These are phyloP conservation scores for Helotiales sp. DNA, from an alignment of 2,329 filamentous ascomycete genomes.

Conservation along the genomic window DNA sequence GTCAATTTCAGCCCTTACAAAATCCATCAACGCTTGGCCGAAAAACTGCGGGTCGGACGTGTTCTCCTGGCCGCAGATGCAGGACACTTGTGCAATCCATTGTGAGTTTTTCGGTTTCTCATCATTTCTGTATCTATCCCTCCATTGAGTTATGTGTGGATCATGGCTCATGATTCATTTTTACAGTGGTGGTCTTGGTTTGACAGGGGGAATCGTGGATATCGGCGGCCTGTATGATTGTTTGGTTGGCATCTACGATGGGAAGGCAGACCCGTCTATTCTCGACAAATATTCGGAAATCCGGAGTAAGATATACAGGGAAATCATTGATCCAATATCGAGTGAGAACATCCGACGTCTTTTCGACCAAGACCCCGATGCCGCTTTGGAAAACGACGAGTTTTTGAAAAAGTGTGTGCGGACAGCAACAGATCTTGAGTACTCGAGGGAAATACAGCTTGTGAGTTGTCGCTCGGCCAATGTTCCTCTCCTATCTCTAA, in stretches of 20 bases:
- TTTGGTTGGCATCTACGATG: slow-evolving; percentile 48
- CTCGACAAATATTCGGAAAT: slow-evolving; percentile 48
- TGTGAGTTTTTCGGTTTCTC: slow-evolving; percentile 29
- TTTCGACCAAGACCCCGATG: slow-evolving; percentile 45
- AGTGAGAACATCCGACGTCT: slow-evolving; percentile 48
- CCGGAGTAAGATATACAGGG: slow-evolving; percentile 44
- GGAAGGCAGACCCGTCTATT: slow-evolving; percentile 44
- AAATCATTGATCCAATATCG: slow-evolving; percentile 47
- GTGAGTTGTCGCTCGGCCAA: background rate
- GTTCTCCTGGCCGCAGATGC: slow-evolving; percentile 55
- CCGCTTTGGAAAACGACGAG: slow-evolving; percentile 44
- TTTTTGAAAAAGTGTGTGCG: slow-evolving; percentile 43
- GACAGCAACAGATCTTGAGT: slow-evolving; percentile 8
- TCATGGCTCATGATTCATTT: too few species aligned
- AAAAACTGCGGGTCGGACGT: slow-evolving; percentile 51
- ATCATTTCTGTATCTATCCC: background rate
- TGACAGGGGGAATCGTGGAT: slow-evolving; percentile 69
- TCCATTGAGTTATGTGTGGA: too few species aligned
- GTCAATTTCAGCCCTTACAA: slow-evolving; percentile 56
- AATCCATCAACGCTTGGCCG: slow-evolving; percentile 54
- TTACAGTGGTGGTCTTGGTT: slow-evolving; percentile 62
- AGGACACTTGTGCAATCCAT: slow-evolving; percentile 55
- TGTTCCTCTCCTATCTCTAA: background rate
- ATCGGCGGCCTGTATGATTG: slow-evolving; percentile 65
- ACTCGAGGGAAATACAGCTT: background rate